Evolutionary conservation across 2,329 filamentous ascomycete species (phyloP).

Genomic region (Aspergillus hiratsukae): DNA sequence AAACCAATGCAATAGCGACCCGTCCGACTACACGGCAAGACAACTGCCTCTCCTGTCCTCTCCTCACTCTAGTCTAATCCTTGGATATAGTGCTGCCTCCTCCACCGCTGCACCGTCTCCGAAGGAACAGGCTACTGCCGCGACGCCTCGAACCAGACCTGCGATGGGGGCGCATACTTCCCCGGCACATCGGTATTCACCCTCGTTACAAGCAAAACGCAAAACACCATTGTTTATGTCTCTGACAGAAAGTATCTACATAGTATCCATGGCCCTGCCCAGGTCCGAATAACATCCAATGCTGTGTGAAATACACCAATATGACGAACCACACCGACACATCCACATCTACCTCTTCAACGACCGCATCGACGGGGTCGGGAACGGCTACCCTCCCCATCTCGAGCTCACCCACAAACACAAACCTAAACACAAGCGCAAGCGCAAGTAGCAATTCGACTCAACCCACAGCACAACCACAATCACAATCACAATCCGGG

Average conservation of each 20-base stretch:
- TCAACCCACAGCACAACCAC: too few relatives aligned
- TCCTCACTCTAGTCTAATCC: too few relatives aligned
- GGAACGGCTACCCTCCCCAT: background rate
- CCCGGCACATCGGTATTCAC: slow-evolving; percentile 3
- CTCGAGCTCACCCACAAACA: too few relatives aligned
- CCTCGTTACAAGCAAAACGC: background rate
- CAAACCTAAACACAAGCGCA: too few relatives aligned
- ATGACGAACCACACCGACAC: background rate
- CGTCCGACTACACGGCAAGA: background rate
- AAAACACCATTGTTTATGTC: too few relatives aligned
- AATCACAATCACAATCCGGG: too few relatives aligned
- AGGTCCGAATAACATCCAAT: slow-evolving; percentile 5
- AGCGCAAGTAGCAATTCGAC: too few relatives aligned
- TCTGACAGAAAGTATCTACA: background rate
- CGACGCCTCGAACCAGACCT: slow-evolving; percentile 10
- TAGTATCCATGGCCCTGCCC: slow-evolving; percentile 5
- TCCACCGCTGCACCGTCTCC: background rate
- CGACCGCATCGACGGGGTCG: background rate
- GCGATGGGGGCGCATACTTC: slow-evolving; percentile 4
- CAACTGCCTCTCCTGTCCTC: too few relatives aligned
- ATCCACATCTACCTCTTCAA: background rate
- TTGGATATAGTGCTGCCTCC: slow-evolving; percentile 9
- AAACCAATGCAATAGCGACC: slow-evolving; percentile 4
- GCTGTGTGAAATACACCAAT: slow-evolving; percentile 6
- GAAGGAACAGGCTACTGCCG: slow-evolving; percentile 5